Evolutionary conservation across 345 rosid genomes (phyloP), one percentile per base, ranked within the genome.

Genomic region (Acer negundo): DNA sequence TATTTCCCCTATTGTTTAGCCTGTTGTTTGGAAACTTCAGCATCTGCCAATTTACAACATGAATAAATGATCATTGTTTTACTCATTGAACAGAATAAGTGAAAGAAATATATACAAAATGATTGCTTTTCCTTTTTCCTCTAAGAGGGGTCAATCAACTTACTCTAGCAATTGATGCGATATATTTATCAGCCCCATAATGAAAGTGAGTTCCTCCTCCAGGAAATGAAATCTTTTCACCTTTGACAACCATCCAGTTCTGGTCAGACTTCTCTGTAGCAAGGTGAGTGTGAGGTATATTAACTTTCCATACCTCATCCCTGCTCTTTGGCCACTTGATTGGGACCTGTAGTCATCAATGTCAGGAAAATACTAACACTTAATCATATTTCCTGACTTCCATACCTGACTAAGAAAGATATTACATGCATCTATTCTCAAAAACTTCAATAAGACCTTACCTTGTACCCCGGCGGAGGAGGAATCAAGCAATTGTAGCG

Each of bases 131-230:
- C 61, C 12, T 31, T 72, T 72, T 55, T 20, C 74, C 46, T 53
- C 11, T 16, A 19, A 0, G 15, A 17, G 23, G 46, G 24, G 12
- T 24, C 75, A 38, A 38, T 72, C 46, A 61, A 73, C 76, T 59
- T 40, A 59, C 67, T 38, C 22, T 61, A 12, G 75, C 51, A 58
- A 73, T 22, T 42, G 51, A 42, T 13, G 53, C 84, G 12, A 86
- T 84, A 59, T 88, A 88, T 1, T 83, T 85, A 69, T 81, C 85
- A 1, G 91, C 91, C 16, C 89, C 91, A 44, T 86, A 68, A 38
- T 87, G 91, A 79, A 88, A 88, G 85, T 80, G 82, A 69, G 91
- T 88, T 17, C 91, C 91, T 51, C 91, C 91, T 1, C 87, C 89
- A 4, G 91, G 91, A 64, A 88, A 88, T 65, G 77, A 78, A 62